Evolutionary conservation across 1,284 basidiomycete species (phyloP).

Genomic region (Sphagnurus paluster): DNA sequence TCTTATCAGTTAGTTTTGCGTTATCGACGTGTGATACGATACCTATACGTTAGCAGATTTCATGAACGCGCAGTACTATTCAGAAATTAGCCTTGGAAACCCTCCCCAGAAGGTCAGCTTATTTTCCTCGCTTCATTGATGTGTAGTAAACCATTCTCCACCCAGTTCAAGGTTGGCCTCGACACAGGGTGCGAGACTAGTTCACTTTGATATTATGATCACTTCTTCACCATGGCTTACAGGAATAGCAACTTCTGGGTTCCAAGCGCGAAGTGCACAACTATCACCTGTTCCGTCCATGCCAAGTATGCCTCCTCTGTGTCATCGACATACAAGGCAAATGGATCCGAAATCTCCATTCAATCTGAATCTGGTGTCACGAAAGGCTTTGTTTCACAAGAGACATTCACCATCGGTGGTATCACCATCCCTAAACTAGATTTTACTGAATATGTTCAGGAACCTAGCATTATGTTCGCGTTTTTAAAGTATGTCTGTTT

Average conservation of each 20-base stretch:
- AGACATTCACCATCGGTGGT: slow-evolving; percentile 84
- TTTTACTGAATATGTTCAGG: slow-evolving; percentile 96
- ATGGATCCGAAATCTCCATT: slow-evolving; percentile 91
- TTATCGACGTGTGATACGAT: not conserved
- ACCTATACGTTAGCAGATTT: slow-evolving; percentile 73
- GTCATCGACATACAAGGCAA: slow-evolving; percentile 90
- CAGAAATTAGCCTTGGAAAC: slow-evolving; percentile 82
- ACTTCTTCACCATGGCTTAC: slow-evolving; percentile 5
- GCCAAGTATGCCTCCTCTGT: slow-evolving; percentile 86
- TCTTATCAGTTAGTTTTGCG: slow-evolving; percentile 74
- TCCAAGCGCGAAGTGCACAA: slow-evolving; percentile 85
- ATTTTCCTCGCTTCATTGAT: slow-evolving; percentile 4
- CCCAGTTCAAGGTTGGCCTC: slow-evolving; percentile 81
- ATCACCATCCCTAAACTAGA: slow-evolving; percentile 77
- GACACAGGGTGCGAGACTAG: slow-evolving; percentile 69
- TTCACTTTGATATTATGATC: slow-evolving; percentile 5
- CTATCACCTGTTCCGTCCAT: slow-evolving; percentile 98
- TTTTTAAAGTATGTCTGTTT: slow-evolving; percentile 87
- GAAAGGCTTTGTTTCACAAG: slow-evolving; percentile 94
- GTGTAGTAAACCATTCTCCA: slow-evolving; percentile 4
- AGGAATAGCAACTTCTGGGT: slow-evolving; percentile 95
- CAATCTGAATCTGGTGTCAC: slow-evolving; percentile 97
- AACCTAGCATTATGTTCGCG: slow-evolving; percentile 97
- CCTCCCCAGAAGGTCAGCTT: slow-evolving; percentile 73
- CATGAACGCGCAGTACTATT: slow-evolving; percentile 97